Conservation (phyloP, 768 basidiomycete genomes). For the Boletus reticulatus region DNA sequence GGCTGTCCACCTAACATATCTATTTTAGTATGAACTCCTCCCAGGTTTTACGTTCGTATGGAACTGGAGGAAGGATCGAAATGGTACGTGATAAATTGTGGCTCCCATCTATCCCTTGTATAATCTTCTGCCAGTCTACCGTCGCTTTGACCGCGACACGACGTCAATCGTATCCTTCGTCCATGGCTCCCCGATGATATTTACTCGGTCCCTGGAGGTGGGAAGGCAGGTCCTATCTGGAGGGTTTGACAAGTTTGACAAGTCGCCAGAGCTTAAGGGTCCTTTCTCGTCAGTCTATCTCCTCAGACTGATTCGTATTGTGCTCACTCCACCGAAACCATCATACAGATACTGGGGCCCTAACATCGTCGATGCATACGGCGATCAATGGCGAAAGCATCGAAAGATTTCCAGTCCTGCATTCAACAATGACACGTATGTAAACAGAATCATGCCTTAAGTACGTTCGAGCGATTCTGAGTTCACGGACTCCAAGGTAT, state of each 20-base stretch:
- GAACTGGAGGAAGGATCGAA: slow-evolving; percentile 17
- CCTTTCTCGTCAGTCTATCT: slow-evolving; percentile 1
- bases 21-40: not conserved
- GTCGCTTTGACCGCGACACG: not conserved
- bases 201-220: slow-evolving; percentile 19
- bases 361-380: slow-evolving; percentile 8
- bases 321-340: not conserved
- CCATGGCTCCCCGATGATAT: slow-evolving; percentile 9
- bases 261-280: slow-evolving; percentile 1
- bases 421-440: slow-evolving; percentile 21
- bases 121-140: no score
- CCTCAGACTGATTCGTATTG: not conserved
- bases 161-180: slow-evolving; percentile 19
- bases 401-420: slow-evolving; percentile 16
- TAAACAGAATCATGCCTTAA: not conserved
- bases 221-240: slow-evolving; percentile 9
- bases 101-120: no score
- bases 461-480: not conserved
- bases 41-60: slow-evolving; percentile 14
- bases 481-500: not conserved
- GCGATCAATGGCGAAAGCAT: slow-evolving; percentile 20
- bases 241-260: not conserved
- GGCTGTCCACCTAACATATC: not conserved
- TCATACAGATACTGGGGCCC: slow-evolving; percentile 20
- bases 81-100: slow-evolving; percentile 4